phyloP scores from a whole-genome alignment of 1,284 basidiomycete species.

The Austroboletus niveus region DNA sequence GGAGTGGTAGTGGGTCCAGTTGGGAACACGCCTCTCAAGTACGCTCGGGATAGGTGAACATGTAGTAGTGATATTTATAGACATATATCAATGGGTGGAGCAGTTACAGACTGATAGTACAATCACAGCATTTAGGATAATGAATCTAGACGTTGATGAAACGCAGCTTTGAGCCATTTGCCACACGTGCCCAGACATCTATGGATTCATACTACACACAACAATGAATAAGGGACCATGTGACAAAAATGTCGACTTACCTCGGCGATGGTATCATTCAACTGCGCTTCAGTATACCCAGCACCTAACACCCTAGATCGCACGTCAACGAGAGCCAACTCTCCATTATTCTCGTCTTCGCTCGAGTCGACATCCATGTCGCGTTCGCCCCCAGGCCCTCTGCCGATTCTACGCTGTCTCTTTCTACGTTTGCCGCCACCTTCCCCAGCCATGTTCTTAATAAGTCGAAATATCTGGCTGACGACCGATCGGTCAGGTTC shows the following conservation, averaged over 20 bases:
- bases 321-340: constrained; percentile 80
- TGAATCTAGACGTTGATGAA: constrained; percentile 39
- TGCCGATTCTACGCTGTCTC: constrained; percentile 54
- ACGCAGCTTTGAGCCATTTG: constrained; percentile 73
- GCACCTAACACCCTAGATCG: constrained; percentile 79
- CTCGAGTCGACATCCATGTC: constrained; percentile 66
- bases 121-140: not conserved
- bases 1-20: constrained; percentile 53
- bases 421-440: constrained; percentile 39
- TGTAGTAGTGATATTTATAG: constrained; percentile 17
- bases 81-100: constrained; percentile 8
- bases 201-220: constrained; percentile 75
- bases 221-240: constrained; percentile 8
- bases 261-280: constrained; percentile 80
- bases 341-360: constrained; percentile 58
- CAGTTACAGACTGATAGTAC: constrained; percentile 2
- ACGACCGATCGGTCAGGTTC: constrained; percentile 76
- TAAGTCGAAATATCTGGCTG: constrained; percentile 85
- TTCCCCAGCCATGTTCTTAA: constrained; percentile 76
- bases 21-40: constrained; percentile 69
- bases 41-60: constrained; percentile 15
- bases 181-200: constrained; percentile 72
- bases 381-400: constrained; percentile 63
- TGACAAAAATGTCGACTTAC: constrained; percentile 44
- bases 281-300: constrained; percentile 87